These are phyloP conservation scores for Penicillium robsamsonii DNA, from an alignment of 495 filamentous ascomycete genomes.

Conservation along the genomic window DNA sequence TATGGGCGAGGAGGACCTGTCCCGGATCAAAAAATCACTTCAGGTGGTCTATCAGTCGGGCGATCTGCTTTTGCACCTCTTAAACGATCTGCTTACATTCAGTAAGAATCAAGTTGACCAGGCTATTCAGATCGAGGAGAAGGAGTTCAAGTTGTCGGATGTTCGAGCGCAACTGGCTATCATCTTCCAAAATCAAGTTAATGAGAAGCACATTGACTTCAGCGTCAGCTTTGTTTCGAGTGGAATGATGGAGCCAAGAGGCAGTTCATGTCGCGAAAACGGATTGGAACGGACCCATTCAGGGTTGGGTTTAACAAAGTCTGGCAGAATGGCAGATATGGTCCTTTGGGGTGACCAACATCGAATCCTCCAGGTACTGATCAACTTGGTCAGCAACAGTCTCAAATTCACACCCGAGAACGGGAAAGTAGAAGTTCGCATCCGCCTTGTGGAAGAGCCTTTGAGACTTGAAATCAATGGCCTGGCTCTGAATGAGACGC, in stretches of 20 bases:
- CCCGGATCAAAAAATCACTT: slow-evolving; percentile 73
- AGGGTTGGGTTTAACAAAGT: slow-evolving; percentile 58
- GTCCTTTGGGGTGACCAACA: slow-evolving; percentile 88
- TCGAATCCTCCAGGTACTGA: slow-evolving; percentile 82
- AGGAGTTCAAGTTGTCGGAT: slow-evolving; percentile 78
- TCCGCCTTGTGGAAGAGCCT: slow-evolving; percentile 60
- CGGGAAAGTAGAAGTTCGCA: slow-evolving; percentile 69
- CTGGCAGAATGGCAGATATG: slow-evolving; percentile 67
- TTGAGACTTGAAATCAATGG: slow-evolving; percentile 5
- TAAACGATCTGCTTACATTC: slow-evolving; percentile 91
- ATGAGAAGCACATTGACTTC: slow-evolving; percentile 72
- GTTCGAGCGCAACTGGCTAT: slow-evolving; percentile 74
- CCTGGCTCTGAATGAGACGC: slow-evolving; percentile 4
- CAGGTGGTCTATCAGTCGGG: slow-evolving; percentile 88
- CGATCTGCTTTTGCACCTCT: slow-evolving; percentile 77
- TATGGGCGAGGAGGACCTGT: slow-evolving; percentile 81
- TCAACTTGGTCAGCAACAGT: slow-evolving; percentile 90
- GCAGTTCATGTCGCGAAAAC: slow-evolving; percentile 45
- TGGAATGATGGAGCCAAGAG: slow-evolving; percentile 17
- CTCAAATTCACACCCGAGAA: slow-evolving; percentile 86
- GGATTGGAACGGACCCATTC: slow-evolving; percentile 36
- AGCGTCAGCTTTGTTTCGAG: slow-evolving; percentile 57
- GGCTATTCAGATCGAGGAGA: slow-evolving; percentile 75
- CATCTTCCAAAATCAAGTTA: slow-evolving; percentile 86
- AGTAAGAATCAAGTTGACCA: slow-evolving; percentile 90